phyloP scores from a whole-genome alignment of 257 asterid genomes.

The Coffea canephora region DNA sequence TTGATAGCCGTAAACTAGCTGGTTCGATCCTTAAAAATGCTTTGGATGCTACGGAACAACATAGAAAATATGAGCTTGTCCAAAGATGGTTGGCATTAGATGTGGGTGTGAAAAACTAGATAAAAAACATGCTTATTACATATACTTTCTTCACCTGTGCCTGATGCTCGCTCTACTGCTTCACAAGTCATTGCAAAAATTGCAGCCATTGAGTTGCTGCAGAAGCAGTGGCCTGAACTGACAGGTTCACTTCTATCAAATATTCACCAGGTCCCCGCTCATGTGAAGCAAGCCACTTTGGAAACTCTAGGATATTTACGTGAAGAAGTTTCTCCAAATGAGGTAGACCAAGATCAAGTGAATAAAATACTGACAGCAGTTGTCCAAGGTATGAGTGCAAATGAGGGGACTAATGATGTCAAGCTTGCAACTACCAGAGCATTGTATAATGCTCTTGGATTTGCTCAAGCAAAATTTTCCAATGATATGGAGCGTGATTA shows the following conservation, averaged over 20 bases:
- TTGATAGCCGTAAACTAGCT: conserved; percentile 77
- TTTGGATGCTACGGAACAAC: conserved; percentile 84
- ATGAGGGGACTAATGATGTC: conserved; percentile 58
- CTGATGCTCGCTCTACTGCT: conserved; percentile 78
- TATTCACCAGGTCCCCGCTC: conserved; percentile 70
- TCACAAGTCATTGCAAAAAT: conserved; percentile 83
- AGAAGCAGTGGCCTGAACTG: conserved; percentile 87
- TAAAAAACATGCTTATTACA: conserved; percentile 65
- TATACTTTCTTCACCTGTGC: conserved; percentile 59
- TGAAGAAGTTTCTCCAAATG: conserved; percentile 78
- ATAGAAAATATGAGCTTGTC: conserved; percentile 63
- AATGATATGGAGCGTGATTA: conserved; percentile 83
- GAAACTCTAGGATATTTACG: conserved; percentile 80
- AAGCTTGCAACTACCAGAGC: conserved; percentile 80
- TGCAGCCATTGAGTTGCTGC: conserved; percentile 81
- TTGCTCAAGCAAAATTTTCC: conserved; percentile 79
- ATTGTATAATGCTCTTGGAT: conserved; percentile 73
- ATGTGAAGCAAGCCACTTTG: conserved; percentile 76
- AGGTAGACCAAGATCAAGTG: conserved; percentile 77
- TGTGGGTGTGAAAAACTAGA: conserved; percentile 59
- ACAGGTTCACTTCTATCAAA: conserved; percentile 66
- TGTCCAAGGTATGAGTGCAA: conserved; percentile 82
- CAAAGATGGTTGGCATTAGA: conserved; percentile 80
- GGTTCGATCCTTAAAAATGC: conserved; percentile 79
- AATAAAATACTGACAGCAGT: conserved; percentile 83